Evolutionary conservation across 352 stramenopile genomes (phyloP), one percentile per base, ranked within the genome.

Genomic region (Phytopythium kandeliae): DNA sequence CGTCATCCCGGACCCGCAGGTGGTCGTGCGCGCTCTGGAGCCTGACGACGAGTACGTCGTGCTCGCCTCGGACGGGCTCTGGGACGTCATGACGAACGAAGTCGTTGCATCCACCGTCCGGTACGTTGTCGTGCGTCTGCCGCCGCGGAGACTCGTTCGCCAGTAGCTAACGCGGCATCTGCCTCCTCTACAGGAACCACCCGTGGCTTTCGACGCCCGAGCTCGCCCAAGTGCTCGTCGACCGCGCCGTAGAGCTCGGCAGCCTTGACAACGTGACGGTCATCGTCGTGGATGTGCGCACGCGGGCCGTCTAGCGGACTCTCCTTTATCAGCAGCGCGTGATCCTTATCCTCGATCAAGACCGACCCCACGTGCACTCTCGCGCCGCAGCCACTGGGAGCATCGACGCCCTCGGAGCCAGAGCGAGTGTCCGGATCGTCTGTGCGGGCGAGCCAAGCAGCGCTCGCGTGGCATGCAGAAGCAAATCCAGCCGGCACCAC

Each of bases 231-330:
- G 73, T 87, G 51, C 60, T 92, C 1, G 57, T 78, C 3, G 67
- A 85, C n/a, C 68, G 73, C 17, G 81, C 81, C 13, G 73, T 90
- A 2, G 75, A 92, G 54, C 60, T 78, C 24, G 74, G 74, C 22
- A 87, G 74, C 43, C 58, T 75, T 44, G 82, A 92, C 61, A 92
- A 92, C 57, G 68, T 92, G 43, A 92, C 82, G 6, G 78, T 86
- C 26, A 46, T 89, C 50, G 63, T 89, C 34, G 73, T 86, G 45
- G 78, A 92, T 35, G 65, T 92, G 16, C 80, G 78, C 4, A 43
- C 54, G 21, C 40, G 22, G 2, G 40, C 24, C 16, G 43, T 3
- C 25, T 21, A 48, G 42, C 28, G 28, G n/a, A n/a, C n/a, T n/a
- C n/a, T n/a, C n/a, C n/a, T n/a, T n/a, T n/a, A n/a, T n/a, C n/a